Evolutionary conservation across 1,139 yeast genomes (phyloP), one percentile per base, ranked within the genome.

Genomic region (Yamadazyma friedrichii): DNA sequence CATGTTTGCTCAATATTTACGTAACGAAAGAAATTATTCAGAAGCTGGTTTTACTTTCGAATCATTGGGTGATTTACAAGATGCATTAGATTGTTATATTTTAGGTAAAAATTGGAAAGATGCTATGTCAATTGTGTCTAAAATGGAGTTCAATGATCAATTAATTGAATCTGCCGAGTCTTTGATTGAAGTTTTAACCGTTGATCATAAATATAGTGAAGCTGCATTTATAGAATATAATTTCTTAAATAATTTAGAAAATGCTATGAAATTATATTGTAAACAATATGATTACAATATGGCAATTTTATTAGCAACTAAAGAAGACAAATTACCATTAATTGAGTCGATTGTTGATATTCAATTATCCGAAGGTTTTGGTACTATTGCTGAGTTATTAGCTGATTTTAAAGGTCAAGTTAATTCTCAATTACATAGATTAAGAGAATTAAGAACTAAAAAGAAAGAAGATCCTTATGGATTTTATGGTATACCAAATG

Each of bases 371-470:
- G 98, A 93, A 60, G 94, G 95, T 1, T 94, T 89, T 62, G 95
- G 94, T 47, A 72, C 79, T 0, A 74, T 89, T 50, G 93, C 95
- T 2, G 98, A 94, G 61, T 70, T 93, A 29, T 65, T 91, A 38
- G 94, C 97, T 11, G 99, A 94, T 60, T 93, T 97, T 66, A 82
- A 80, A 54, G 80, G 85, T 9, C 99, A 94, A 67, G 66, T 88
- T 40, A 76, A 72, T 36, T 85, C 98, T 0, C 99, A 94, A 64
- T 67, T 89, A 49, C 79, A 73, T 49, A 79, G 99, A 55, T 67
- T 94, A 46, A 76, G 96, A 41, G 98, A 89, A 53, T 71, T 94
- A 42, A 78, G 98, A 53, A 73, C 76, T 12, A 91, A 89, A 69
- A 93, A 91, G 55, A 76, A 71, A 38, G 83, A 79, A 44, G 96